Evolutionary conservation across 2,329 filamentous ascomycete species (phyloP), one percentile per base, ranked within the genome.

Genomic region (Sphaceloma murrayae): DNA sequence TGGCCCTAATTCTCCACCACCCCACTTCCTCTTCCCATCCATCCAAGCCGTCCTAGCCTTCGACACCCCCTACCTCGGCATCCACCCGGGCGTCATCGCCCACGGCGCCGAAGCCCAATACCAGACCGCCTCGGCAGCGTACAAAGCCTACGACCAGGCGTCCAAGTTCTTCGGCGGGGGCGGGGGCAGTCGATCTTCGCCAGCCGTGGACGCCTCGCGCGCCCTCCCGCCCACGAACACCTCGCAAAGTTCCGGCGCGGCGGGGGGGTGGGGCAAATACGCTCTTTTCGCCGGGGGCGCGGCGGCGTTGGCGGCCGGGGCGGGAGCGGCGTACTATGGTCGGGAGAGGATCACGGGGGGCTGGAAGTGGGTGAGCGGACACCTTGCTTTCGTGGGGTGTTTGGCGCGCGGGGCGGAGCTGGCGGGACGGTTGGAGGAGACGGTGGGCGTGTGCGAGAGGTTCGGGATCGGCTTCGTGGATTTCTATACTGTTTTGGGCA

Each of bases 1-100:
- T 46, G 59, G 62, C 5, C 57, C 63, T 16, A 54, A 54, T 32
- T 60, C 62, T 5, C 58, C 64, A 18, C 52, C 55, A n/a, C n/a
- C n/a, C n/a, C n/a, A n/a, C 33, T 77, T 94, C 60, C 89, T 95
- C 82, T 96, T 96, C 60, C 89, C 89, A 1, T 89, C 87, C 62
- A 78, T 96, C 52, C 83, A 89, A 63, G 89, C 84, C 52, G 77
- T 96, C 18, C 74, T 96, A 36, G 85, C 88, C 40, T 94, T 95
- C 60, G 89, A 96, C 64, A 98, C 91, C 1, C 91, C 91, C 1
- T 98, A 84, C 60, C 73, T 91, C 1, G 83, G 84, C 46, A 86
- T 88, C 51, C 77, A 80, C 16, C 84, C 85, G 0, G 82, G 83
- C 18, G 82, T 91, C 1, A 80, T 91, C n/a, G 84, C 85, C 3